Evolutionary conservation across 306 rosid genomes (phyloP), one percentile per base, ranked within the genome.

Genomic region (Neltuma alba): DNA sequence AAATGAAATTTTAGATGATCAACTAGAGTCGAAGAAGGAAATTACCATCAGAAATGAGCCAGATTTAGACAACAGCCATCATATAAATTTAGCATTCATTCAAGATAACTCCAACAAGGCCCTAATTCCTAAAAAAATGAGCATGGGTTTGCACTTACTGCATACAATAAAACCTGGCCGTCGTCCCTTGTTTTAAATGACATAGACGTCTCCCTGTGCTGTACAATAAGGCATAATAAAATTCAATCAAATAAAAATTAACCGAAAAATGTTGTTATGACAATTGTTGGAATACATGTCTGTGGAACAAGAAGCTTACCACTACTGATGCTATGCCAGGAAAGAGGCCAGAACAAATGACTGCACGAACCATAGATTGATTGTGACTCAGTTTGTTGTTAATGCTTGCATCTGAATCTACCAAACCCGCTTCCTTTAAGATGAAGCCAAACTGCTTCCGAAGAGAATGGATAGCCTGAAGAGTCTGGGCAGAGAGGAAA

Each of bases 201-300:
- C 99, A 95, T 87, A 85, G 99, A 95, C 21, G 99, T 92, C 89
- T 95, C 99, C 87, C 98, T 88, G 83, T 95, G 98, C 99, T 95
- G 98, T 86, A 82, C 48, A 81, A 34, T 34, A 34, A 63, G 76
- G 31, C 61, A 75, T 42, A 79, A 60, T 34, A 79, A 76, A 83
- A 41, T 58, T 64, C 57, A 84, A 79, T 63, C 16, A 40, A 62
- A 5, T 20, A 55, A 80, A 78, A 50, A 33, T 45, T 70, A 72
- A 74, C 60, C 38, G 36, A 60, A 38, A 82, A 82, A 76, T 36
- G 70, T 28, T 20, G 70, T 25, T 63, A 57, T 44, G 36, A 41
- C 72, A 54, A 2, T 33, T 67, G 54, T 30, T 9, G 71, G 48
- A 74, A 85, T 40, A 69, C 70, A 58, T 60, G 70, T 65, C 60